Base-by-base conservation (phyloP, 495 filamentous ascomycete genomes). In the Cercophora scortea region DNA sequence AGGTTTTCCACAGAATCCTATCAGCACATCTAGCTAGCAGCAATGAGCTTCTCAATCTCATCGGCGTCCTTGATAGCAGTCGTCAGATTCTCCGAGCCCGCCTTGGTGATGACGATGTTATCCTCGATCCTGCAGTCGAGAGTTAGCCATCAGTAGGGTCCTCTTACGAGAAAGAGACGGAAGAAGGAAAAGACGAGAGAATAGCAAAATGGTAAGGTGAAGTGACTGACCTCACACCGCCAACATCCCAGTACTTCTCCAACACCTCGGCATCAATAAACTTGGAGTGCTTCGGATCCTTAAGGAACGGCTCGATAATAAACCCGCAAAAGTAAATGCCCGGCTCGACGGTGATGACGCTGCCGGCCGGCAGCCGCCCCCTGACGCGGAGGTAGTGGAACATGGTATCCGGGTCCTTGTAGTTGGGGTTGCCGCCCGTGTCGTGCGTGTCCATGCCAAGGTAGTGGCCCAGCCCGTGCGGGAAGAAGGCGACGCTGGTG, bases 401-500 rank as follows among this genome's bases (percentile, higher is more conserved):
- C 80, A 96, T 86, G 41, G 80, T 65, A 67, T 99, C 91, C 56
- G 74, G 70, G 61, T 97, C 94, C 40, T 72, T 73, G 57, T 95
- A 95, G 65, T 96, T 87, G 2, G 90, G 78, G 64, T 93, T 82
- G 16, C 90, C 91, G 52, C 90, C 91, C 1, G 85, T 87, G 62
- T 96, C 91, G 70, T 96, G 91, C 7, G 89, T 95, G 67, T 96
- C 91, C 86, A 96, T 88, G 46, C 91, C 91, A 8, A 96, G 74
- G 59, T 94, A 92, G 64, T 96, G 90, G 0, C 91, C 91, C 5
- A 96, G 74, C 6, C 91, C 91, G 63, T 96, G 91, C 5, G 91
- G 91, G 64, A 95, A 87, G 73, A 96, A 96, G 6, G 90, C 89
- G 2, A 86, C 83, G 56, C 86, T 91, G 39, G 88, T 84, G 42